A percentile compares a stretch with the other conserved stretches of the same genome.
Conservation (phyloP, 2,329 filamentous ascomycete species). For the Rasamsonia emersonii region DNA sequence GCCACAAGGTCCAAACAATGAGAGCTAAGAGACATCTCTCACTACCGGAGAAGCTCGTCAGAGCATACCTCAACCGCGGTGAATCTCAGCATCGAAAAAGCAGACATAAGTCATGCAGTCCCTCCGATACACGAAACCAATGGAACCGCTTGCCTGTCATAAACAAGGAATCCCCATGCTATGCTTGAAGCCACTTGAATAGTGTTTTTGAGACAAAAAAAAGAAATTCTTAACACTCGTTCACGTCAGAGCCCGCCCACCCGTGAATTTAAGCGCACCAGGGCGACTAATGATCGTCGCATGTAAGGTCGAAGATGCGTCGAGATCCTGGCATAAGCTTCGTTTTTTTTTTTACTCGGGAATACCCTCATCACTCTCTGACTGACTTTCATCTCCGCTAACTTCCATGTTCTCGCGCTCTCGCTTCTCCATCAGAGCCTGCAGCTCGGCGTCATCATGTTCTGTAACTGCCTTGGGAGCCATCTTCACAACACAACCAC, state of each 20-base stretch:
- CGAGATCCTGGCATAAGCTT: neutral
- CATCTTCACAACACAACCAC: constrained; percentile 88
- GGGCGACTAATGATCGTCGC: neutral
- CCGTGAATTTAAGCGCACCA: neutral
- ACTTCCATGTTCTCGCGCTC: constrained; percentile 97
- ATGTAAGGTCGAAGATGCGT: no score
- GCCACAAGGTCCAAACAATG: no score
- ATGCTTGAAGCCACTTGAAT: constrained; percentile 1
- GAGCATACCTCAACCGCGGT: no score
- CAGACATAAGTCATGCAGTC: no score
- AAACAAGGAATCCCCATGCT: constrained; percentile 3
- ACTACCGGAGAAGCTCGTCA: no score
- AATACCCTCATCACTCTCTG: constrained; percentile 86
- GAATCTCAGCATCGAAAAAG: no score
- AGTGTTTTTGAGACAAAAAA: constrained; percentile 1
- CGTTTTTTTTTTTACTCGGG: constrained; percentile 45
- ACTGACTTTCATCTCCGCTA: constrained; percentile 92
- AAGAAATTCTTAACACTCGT: neutral
- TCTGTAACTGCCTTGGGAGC: constrained; percentile 98
- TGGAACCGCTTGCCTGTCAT: constrained; percentile 1
- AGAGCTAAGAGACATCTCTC: no score
- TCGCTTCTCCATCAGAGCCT: constrained; percentile 98
- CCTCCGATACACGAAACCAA: neutral
- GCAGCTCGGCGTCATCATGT: constrained; percentile 92
- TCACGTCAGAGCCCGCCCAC: constrained; percentile 3